These are phyloP conservation scores for Pachyrhizus erosus DNA, from an alignment of 306 rosid species.

Conservation along the genomic window DNA sequence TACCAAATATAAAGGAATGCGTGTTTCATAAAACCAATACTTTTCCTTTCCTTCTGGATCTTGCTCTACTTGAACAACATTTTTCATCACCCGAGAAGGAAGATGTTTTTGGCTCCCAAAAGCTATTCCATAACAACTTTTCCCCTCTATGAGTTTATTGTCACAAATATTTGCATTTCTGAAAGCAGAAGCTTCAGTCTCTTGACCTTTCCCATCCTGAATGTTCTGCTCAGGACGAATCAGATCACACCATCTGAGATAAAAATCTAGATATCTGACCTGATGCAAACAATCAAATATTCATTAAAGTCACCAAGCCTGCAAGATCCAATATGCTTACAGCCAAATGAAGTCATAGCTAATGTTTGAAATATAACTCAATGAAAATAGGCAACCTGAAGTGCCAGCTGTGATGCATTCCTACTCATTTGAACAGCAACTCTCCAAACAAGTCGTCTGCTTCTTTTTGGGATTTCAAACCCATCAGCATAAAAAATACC, in stretches of 20 bases:
- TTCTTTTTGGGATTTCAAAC: conserved; percentile 83
- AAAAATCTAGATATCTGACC: conserved; percentile 88
- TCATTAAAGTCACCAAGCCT: conserved; percentile 28
- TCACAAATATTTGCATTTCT: conserved; percentile 85
- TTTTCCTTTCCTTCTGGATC: conserved; percentile 63
- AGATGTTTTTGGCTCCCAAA: conserved; percentile 95
- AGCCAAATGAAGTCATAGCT: conserved; percentile 18
- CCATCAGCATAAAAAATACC: conserved; percentile 78
- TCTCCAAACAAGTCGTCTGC: conserved; percentile 89
- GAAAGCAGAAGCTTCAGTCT: conserved; percentile 88
- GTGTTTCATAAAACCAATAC: conserved; percentile 87
- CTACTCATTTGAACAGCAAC: conserved; percentile 87
- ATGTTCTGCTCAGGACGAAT: conserved; percentile 90
- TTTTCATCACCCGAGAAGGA: conserved; percentile 91
- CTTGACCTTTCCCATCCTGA: conserved; percentile 80
- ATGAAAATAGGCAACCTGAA: conserved; percentile 68
- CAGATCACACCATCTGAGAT: conserved; percentile 93
- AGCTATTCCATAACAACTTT: conserved; percentile 68
- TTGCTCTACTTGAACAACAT: conserved; percentile 71
- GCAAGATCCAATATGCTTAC: conserved; percentile 39
- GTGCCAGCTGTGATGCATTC: conserved; percentile 88
- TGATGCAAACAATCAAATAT: conserved; percentile 57
- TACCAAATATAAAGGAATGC: conserved; percentile 84
- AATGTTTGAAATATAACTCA: conserved; percentile 33
- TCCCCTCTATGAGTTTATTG: conserved; percentile 66